Conservation (phyloP, 495 filamentous ascomycete genomes). For the Apiosordaria backusii region DNA sequence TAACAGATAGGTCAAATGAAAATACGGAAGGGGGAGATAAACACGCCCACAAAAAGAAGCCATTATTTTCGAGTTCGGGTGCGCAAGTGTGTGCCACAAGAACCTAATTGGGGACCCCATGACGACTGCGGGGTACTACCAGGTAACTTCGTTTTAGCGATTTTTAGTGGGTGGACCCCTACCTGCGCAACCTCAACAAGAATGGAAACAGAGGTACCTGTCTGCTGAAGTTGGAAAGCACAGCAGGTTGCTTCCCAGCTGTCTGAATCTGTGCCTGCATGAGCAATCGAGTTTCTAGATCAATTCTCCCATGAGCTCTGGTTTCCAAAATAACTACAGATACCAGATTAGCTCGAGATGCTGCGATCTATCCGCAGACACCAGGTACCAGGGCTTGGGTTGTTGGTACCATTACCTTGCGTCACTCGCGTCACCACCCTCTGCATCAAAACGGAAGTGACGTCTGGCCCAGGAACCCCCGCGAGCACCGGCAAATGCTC, state of each 20-base stretch:
- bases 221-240: background rate
- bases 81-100: background rate
- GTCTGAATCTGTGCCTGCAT: background rate
- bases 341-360: background rate
- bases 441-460: conserved; percentile 3
- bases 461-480: conserved; percentile 2
- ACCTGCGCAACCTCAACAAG: background rate
- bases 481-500: background rate
- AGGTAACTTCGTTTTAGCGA: background rate
- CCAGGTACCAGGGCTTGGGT: background rate
- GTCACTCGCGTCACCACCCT: background rate
- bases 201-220: background rate
- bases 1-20: background rate
- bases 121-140: background rate
- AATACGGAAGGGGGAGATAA: background rate
- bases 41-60: background rate
- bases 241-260: background rate
- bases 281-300: background rate
- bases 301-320: background rate
- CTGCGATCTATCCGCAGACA: background rate
- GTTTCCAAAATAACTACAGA: background rate
- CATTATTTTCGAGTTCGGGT: background rate
- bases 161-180: background rate
- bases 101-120: background rate
- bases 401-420: background rate